These are phyloP conservation scores for Paramecium pentaurelia DNA, from an alignment of 73 alveolate genomes.

Conservation along the genomic window DNA sequence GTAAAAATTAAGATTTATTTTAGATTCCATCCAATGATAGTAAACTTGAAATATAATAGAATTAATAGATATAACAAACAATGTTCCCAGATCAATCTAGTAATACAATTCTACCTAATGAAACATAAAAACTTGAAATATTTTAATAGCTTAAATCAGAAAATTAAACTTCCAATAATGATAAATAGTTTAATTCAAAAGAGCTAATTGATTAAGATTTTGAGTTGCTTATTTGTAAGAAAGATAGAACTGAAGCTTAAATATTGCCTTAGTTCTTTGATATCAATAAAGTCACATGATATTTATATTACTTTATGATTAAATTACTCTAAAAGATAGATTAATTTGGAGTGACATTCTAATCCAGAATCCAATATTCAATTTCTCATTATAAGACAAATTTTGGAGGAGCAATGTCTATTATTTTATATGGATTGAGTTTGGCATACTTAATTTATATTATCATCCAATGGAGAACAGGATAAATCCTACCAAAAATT, in stretches of 20 bases:
- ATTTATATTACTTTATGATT: background rate
- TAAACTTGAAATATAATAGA: background rate
- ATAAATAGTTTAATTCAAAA: background rate
- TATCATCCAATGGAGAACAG: background rate
- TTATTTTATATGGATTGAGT: conserved; percentile 5
- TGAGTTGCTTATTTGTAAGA: background rate
- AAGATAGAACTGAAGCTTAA: background rate
- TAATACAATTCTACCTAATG: background rate
- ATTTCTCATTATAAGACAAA: background rate
- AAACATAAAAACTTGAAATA: background rate
- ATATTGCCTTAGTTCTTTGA: background rate
- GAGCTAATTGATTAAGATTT: background rate
- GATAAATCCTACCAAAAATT: background rate
- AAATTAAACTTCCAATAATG: background rate
- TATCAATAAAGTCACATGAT: background rate
- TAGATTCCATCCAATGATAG: background rate
- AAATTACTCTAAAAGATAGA: background rate
- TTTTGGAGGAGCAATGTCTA: conserved; percentile 5
- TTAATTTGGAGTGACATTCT: conserved; percentile 17
- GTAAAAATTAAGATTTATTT: background rate
- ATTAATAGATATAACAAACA: background rate
- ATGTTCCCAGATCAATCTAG: background rate
- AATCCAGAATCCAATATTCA: background rate
- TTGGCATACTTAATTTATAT: background rate
- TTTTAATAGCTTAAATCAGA: background rate